Base-by-base conservation (phyloP, 345 rosid genomes). In the Dipteronia sinensis region DNA sequence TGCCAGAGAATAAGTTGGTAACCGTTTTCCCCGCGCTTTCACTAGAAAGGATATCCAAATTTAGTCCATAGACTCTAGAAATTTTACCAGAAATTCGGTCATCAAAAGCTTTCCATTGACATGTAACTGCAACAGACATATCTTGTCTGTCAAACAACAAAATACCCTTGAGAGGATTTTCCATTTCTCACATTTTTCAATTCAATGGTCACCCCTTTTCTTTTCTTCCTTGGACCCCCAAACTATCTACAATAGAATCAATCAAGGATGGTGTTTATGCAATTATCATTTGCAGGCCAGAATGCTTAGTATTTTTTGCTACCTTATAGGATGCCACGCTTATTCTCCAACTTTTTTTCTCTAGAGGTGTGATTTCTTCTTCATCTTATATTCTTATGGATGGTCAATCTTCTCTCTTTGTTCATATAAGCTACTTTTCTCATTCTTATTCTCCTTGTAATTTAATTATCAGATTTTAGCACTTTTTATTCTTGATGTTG, bases 21-120 rank as follows among this genome's bases (percentile, higher is more conserved):
- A 34, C 78, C 72, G 72, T 22, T 67, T 31, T 51, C 20, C 55
- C 65, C 65, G 78, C 72, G 65, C 71, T 51, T 34, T 51, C 78
- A 66, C 38, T 0, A 34, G 42, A 53, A 66, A 20, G 2, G 42
- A 17, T 40, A n/a, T 15, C 16, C 64, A 76, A 53, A 65, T 66
- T 47, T 65, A 65, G 78, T 16, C 34, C 16, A n/a, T 65, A 34
- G 38, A 7, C 64, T 53, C 22, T 53, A 7, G 12, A 59, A 59
- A 66, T 34, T 55, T 34, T 34, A 15, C 65, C 78, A n/a, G 34
- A 66, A 51, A 53, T 66, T 22, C 25, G 65, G 51, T 51, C 10
- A 31, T 66, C 70, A 20, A 53, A 49, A 65, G 65, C 65, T 38
- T 34, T 75, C 51, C 63, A 75, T 75, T 31, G 23, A 75, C 78